Base-by-base conservation (phyloP, 208 protist species). In the Trypanosoma avium region DNA sequence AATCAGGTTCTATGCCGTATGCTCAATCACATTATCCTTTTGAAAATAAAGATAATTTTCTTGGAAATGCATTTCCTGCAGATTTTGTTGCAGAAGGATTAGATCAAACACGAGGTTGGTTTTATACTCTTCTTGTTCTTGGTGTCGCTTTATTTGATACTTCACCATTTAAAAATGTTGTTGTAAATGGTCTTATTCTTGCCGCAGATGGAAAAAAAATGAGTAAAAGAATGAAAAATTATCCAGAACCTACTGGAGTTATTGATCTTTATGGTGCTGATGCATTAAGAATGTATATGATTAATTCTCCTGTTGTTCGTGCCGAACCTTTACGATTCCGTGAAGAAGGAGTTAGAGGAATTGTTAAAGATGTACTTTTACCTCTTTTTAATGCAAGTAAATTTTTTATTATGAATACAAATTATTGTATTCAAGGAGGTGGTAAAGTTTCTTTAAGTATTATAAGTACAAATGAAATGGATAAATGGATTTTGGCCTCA, bases 61-160 rank as follows among this genome's bases (percentile, higher is more conserved):
- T 88, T 26, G 47, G 87, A 33, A 57, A 67, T 15, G 56, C 67
- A 50, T 99, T 99, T 88, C 99, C 99, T 19, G 99, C 98, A 32
- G 97, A 99, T 86, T 99, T 99, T 77, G 98, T 99, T 56, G 99
- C 98, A 38, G 98, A 99, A 81, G 98, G 98, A 50, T 71, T 99
- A 15, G 98, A 99, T 63, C 98, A 99, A 81, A 99, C 97, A 5
- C 84, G 98, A 46, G 98, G 98, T 10, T 99, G 98, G 98, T 99
- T 99, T 87, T 99, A 99, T 90, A 99, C 99, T 1, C 82, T 99
- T 2, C 84, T 99, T 30, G 98, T 99, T 4, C 82, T 99, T 10
- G 95, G 94, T 17, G 99, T 99, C 32, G 97, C 97, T 4, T 92
- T 99, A 15, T 99, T 99, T 76, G 96, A 99, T 64, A 77, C 90